Conservation (phyloP, 1,284 basidiomycete species). For the Puccinia horiana region DNA sequence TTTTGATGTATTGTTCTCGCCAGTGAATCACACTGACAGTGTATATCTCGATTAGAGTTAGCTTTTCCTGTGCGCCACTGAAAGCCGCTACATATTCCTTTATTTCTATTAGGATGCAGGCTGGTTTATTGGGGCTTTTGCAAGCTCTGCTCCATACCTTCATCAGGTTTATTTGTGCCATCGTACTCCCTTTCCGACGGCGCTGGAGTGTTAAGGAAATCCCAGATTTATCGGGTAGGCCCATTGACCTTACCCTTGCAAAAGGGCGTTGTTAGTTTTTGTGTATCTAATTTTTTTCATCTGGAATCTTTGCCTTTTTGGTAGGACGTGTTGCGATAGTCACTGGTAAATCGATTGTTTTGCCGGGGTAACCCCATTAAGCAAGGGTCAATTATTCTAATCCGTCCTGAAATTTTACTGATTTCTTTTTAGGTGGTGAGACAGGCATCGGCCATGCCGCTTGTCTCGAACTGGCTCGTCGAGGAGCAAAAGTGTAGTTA, state of each 20-base stretch:
- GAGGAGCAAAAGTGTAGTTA: slow-evolving; percentile 36
- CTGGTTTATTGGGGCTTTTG: neutral
- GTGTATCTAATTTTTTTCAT: neutral
- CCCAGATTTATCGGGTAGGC: slow-evolving; percentile 19
- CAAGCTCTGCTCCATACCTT: neutral
- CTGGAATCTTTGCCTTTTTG: neutral
- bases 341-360: slow-evolving; percentile 5
- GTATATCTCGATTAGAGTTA: too few relatives aligned
- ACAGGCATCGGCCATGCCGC: slow-evolving; percentile 13
- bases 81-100: neutral
- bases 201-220: slow-evolving; percentile 11
- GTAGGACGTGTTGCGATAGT: slow-evolving; percentile 13
- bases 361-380: neutral
- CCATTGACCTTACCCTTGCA: neutral
- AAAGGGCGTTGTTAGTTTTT: neutral
- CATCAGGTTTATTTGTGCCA: slow-evolving; percentile 9
- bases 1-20: too few relatives aligned
- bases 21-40: too few relatives aligned
- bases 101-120: neutral
- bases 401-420: neutral
- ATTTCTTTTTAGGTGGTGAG: slow-evolving; percentile 16
- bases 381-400: neutral
- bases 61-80: too few relatives aligned
- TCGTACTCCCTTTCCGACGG: neutral
- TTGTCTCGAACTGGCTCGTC: slow-evolving; percentile 31